Evolutionary conservation across 139 green algal species (phyloP), one percentile per base, ranked within the genome.

Genomic region (Medakamo hakoo): DNA sequence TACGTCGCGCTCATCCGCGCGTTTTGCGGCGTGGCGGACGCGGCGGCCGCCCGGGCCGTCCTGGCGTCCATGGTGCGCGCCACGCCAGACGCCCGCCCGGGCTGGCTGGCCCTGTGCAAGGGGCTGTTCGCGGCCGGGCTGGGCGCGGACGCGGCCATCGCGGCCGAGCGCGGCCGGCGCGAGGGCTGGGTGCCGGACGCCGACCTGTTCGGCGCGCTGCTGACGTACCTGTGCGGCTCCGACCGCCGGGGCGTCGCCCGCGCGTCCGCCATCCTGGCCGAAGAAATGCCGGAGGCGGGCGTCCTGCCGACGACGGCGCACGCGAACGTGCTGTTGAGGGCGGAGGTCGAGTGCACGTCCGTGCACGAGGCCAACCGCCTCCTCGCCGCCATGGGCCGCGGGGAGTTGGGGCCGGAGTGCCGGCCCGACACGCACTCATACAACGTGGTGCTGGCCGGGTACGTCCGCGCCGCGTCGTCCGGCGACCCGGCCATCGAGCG

Each of bases 1-100:
- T 73, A 69, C 58, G 16, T 73, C 5, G 62, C 68, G 22, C 62
- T 73, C 30, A 73, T 73, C 52, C 56, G 63, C 30, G 56, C 30
- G 24, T 16, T 63, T 61, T 23, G 30, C 68, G 25, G 40, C 58
- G 52, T 26, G n/a, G 22, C 26, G 5, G 64, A 72, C 14, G 27
- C 25, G 27, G 60, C 60, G 3, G 59, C 21, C 18, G 67, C 67
- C 32, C 30, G 59, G 23, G 30, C 60, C n/a, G 59, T 72, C n/a
- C 59, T 67, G 3, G 18, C 30, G 32, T 66, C 58, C 57, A 72
- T 72, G 67, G 22, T 24, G 31, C 22, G 57, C 28, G 30, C 59
- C 22, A 48, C 32, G 19, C 27, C 24, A 4, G 59, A 72, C 32
- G 67, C 26, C 20, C 56, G 26, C 21, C 28, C 30, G 21, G 64